phyloP scores from a whole-genome alignment of 2,329 filamentous ascomycete genomes.

The Penicillium hesseltinei region DNA sequence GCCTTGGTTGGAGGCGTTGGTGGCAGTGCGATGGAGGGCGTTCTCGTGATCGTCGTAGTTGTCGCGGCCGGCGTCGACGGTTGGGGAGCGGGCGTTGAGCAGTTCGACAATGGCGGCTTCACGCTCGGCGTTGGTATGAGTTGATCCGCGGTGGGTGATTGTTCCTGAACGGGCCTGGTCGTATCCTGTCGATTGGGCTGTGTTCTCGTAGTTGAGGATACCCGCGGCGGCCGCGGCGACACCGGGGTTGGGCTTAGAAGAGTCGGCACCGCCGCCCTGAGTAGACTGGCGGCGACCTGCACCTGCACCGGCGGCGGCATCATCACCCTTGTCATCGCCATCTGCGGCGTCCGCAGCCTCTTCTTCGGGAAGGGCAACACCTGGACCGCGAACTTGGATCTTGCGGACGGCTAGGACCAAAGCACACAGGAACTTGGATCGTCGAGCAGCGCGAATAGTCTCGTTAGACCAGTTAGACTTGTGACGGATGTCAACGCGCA shows the following conservation, averaged over 20 bases:
- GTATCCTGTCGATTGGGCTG: conserved; percentile 31
- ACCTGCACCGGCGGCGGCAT: conserved; percentile 55
- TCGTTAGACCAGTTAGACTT: conserved; percentile 95
- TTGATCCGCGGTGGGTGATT: conserved; percentile 32
- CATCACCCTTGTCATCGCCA: conserved; percentile 62
- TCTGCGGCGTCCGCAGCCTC: conserved; percentile 46
- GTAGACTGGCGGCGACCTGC: conserved; percentile 16
- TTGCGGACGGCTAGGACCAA: conserved; percentile 80
- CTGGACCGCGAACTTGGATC: conserved; percentile 80
- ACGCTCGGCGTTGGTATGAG: conserved; percentile 24
- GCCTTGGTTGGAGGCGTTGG: conserved; percentile 24
- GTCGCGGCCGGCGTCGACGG: conserved; percentile 31
- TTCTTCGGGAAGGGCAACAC: conserved; percentile 59
- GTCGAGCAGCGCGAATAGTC: conserved; percentile 70
- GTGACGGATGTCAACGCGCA: conserved; percentile 82
- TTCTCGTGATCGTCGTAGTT: conserved; percentile 15
- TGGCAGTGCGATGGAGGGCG: conserved; percentile 29
- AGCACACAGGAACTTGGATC: conserved; percentile 97
- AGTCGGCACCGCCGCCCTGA: conserved; percentile 5
- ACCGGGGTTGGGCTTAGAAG: conserved; percentile 5
- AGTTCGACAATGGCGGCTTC: conserved; percentile 37
- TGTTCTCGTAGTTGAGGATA: conserved; percentile 14
- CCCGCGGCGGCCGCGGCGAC: conserved; percentile 14
- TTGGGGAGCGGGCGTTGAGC: conserved; percentile 35
- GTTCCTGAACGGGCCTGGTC: conserved; percentile 29